Percentiles rank a stretch among this genome's conserved stretches.
phyloP scores from a whole-genome alignment of 2,329 filamentous ascomycete genomes.

The Chaetoscypha palmicola region DNA sequence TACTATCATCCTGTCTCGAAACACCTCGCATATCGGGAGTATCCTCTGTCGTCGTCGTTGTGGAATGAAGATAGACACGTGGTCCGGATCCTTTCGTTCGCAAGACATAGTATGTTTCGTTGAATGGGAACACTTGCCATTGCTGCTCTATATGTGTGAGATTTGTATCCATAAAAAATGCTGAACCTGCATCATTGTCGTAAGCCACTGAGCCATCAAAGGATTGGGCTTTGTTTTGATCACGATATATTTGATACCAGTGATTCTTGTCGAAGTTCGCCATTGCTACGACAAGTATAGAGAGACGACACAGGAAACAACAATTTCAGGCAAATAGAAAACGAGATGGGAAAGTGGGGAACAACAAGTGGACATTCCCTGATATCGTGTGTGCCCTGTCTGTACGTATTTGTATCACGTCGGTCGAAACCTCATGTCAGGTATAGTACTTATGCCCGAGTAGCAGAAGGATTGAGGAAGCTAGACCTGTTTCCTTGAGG shows the following conservation, averaged over 20 bases:
- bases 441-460: too few relatives aligned
- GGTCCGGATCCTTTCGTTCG: constrained; percentile 9
- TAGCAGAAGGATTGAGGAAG: too few relatives aligned
- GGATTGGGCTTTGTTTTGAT: not conserved
- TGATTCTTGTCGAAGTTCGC: not conserved
- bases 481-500: too few relatives aligned
- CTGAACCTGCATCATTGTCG: constrained; percentile 1
- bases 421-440: too few relatives aligned
- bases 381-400: too few relatives aligned
- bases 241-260: not conserved
- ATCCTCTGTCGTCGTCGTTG: not conserved
- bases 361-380: too few relatives aligned
- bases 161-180: constrained; percentile 11
- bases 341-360: not conserved
- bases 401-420: too few relatives aligned
- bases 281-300: not conserved
- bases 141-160: constrained; percentile 6
- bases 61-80: constrained; percentile 6
- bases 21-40: constrained; percentile 11
- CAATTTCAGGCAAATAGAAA: not conserved
- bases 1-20: constrained; percentile 9
- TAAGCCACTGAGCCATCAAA: not conserved
- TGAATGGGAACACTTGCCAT: constrained; percentile 17
- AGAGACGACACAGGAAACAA: not conserved
- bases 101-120: constrained; percentile 10